phyloP scores from a whole-genome alignment of 2,329 filamentous ascomycete genomes.

The Sporothrix mexicana region DNA sequence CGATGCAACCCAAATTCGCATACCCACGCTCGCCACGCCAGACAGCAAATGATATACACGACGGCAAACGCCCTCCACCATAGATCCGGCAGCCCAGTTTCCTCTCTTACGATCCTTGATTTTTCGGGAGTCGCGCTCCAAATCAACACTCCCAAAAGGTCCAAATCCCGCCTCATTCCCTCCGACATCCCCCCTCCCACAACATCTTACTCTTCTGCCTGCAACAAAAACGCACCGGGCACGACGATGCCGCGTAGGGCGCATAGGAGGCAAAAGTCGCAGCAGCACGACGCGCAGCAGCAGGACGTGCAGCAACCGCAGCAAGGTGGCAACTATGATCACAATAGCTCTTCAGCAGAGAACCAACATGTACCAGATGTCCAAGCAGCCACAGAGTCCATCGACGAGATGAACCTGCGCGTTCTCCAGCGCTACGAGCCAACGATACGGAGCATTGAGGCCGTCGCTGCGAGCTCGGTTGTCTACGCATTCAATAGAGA shows the following conservation, averaged over 20 bases:
- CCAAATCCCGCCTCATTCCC: neutral
- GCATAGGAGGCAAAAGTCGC: conserved; percentile 18
- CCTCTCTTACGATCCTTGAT: neutral
- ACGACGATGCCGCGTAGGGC: conserved; percentile 4
- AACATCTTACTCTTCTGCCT: neutral
- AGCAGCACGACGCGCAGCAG: conserved; percentile 19
- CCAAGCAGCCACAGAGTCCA: neutral
- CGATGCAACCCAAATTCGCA: neutral
- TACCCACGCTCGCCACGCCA: neutral
- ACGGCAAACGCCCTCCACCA: neutral
- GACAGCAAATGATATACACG: neutral
- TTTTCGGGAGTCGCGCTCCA: too few relatives aligned
- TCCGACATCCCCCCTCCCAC: neutral
- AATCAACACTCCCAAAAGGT: neutral
- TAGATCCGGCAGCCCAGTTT: too few relatives aligned
- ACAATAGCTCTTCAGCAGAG: neutral
- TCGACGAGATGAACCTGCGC: conserved; percentile 76
- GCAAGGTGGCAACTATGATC: conserved; percentile 38
- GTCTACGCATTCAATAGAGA: conserved; percentile 78
- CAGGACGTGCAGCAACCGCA: conserved; percentile 4
- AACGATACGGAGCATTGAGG: conserved; percentile 72
- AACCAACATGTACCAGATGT: neutral
- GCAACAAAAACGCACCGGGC: neutral
- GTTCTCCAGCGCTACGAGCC: conserved; percentile 84
- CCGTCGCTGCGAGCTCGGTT: conserved; percentile 83